These are phyloP conservation scores for Vicia sativa DNA, from an alignment of 306 rosid genomes.

Conservation along the genomic window DNA sequence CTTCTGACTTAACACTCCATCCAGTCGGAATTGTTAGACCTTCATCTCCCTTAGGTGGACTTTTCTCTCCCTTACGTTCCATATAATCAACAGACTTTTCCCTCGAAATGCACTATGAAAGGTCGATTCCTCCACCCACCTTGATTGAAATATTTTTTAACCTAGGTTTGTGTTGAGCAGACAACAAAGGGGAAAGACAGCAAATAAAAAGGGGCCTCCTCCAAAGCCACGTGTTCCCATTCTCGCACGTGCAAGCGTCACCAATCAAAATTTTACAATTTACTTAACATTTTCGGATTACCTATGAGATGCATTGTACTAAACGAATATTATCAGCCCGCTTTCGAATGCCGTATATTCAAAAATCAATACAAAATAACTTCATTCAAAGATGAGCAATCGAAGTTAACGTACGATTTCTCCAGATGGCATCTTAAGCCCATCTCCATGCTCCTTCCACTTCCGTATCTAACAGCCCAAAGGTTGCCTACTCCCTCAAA, in stretches of 20 bases:
- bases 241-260: conserved; percentile 17
- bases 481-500: too few species aligned
- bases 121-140: neutral
- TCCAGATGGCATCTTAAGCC: too few species aligned
- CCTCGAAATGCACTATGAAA: neutral
- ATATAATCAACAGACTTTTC: neutral
- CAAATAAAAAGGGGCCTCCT: neutral
- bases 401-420: too few species aligned
- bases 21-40: conserved; percentile 26
- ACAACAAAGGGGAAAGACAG: neutral
- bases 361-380: too few species aligned
- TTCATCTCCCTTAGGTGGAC: neutral
- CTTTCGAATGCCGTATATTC: too few species aligned
- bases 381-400: too few species aligned
- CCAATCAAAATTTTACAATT: conserved; percentile 1
- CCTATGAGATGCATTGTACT: conserved; percentile 13
- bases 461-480: too few species aligned
- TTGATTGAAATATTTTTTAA: conserved; percentile 16
- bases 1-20: conserved; percentile 1
- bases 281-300: neutral
- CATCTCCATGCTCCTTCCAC: too few species aligned
- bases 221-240: conserved; percentile 26
- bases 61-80: neutral
- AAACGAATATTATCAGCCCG: neutral
- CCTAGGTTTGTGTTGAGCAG: neutral